Percentiles rank a stretch among this genome's conserved stretches.
Evolutionary conservation across 768 basidiomycete genomes (phyloP).

Genomic region (Panaeolus papilionaceus): DNA sequence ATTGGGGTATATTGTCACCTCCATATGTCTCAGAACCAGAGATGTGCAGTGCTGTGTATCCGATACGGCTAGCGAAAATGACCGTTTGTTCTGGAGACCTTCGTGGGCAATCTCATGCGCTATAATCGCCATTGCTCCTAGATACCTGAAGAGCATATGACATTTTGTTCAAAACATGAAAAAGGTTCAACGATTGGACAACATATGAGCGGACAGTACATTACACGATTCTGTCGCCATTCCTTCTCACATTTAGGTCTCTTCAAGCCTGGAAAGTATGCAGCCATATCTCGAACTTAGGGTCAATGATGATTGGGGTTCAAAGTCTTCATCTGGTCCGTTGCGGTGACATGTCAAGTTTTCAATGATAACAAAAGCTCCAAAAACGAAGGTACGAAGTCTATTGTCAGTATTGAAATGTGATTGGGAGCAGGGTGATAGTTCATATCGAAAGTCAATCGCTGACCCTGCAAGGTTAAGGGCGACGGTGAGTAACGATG

Average conservation of each 20-base stretch:
- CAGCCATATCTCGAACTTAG: background rate
- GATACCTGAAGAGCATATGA: background rate
- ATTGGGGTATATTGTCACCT: background rate
- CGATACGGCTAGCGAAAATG: background rate
- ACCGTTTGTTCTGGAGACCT: background rate
- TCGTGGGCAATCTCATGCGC: background rate
- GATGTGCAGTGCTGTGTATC: background rate
- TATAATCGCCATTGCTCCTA: constrained; percentile 9
- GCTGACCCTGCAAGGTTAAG: constrained; percentile 1
- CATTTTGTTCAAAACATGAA: background rate
- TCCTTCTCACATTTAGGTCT: too few species aligned
- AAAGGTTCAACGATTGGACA: background rate
- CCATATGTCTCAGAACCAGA: background rate
- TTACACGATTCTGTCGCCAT: background rate
- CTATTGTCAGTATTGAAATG: background rate
- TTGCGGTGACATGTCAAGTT: background rate
- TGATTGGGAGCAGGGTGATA: background rate
- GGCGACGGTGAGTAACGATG: background rate
- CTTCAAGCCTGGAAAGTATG: too few species aligned
- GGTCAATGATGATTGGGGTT: background rate
- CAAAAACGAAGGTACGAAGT: background rate
- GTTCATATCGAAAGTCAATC: background rate
- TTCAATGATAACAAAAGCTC: background rate
- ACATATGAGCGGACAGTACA: background rate
- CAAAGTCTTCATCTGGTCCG: background rate